Evolutionary conservation across 192 early-diverging fungal genomes (phyloP).

Genomic region (Lobulomyces angularis): DNA sequence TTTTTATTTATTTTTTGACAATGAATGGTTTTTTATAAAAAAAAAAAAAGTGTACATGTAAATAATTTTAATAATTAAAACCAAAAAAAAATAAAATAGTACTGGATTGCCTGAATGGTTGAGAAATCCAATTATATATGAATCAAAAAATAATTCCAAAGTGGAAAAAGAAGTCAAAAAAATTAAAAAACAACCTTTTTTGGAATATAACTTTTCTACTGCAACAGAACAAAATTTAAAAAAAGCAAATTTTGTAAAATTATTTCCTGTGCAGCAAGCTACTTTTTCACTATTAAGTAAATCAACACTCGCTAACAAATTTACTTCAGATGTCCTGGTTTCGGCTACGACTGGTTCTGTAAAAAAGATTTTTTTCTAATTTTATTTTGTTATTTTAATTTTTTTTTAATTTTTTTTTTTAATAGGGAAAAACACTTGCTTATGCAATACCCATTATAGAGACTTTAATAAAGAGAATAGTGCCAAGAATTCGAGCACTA

Average conservation of each 20-base stretch:
- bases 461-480: slow-evolving; percentile 56
- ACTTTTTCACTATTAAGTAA: slow-evolving; percentile 69
- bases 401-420: no score
- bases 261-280: slow-evolving; percentile 84
- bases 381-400: no score
- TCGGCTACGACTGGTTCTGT: slow-evolving; percentile 91
- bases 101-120: slow-evolving; percentile 88
- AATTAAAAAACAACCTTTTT: slow-evolving; percentile 45
- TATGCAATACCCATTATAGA: slow-evolving; percentile 91
- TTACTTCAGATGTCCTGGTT: slow-evolving; percentile 71
- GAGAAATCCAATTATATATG: slow-evolving; percentile 60
- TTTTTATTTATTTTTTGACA: no score
- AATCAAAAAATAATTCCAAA: slow-evolving; percentile 37
- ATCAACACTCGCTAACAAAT: slow-evolving; percentile 43
- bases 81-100: slow-evolving; percentile 28
- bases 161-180: slow-evolving; percentile 26
- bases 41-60: no score
- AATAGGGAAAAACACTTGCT: slow-evolving; percentile 91
- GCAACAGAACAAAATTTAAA: slow-evolving; percentile 46
- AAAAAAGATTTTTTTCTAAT: no score
- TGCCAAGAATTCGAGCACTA: slow-evolving; percentile 73
- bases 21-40: no score
- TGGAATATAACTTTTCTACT: slow-evolving; percentile 28
- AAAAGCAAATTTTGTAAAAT: slow-evolving; percentile 47
- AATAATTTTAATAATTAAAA: slow-evolving; percentile 30